Evolutionary conservation across 2,329 filamentous ascomycete genomes (phyloP).

Genomic region (Hymenoscyphus fraxineus): DNA sequence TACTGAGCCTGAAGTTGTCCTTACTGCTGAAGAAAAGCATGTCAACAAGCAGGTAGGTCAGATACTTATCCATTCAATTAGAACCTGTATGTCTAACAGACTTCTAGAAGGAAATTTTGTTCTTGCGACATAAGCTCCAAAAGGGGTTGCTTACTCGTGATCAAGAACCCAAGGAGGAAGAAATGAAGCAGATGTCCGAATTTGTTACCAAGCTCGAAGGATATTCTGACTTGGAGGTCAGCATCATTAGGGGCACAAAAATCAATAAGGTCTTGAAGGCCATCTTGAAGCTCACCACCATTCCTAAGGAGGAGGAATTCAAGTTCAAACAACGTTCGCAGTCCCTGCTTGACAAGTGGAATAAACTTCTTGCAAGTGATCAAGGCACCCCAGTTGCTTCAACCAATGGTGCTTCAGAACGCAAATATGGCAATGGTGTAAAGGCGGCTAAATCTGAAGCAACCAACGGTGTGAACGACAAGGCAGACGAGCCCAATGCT

Average conservation of each 20-base stretch:
- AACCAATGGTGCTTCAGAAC: conserved; percentile 36
- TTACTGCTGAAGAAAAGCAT: conserved; percentile 55
- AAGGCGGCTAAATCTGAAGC: conserved; percentile 27
- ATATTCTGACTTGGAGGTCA: conserved; percentile 76
- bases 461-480: conserved; percentile 32
- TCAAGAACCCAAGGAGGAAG: conserved; percentile 77
- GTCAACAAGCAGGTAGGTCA: conserved; percentile 54
- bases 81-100: conserved; percentile 34
- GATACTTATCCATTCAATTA: background rate
- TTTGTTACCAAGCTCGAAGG: conserved; percentile 78
- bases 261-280: conserved; percentile 98
- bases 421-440: conserved; percentile 37
- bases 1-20: conserved; percentile 52
- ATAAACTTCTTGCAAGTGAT: conserved; percentile 68
- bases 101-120: conserved; percentile 72
- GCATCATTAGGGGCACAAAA: conserved; percentile 87
- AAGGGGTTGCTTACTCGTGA: conserved; percentile 88
- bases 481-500: conserved; percentile 37
- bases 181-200: conserved; percentile 75
- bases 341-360: conserved; percentile 82
- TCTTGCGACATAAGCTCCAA: conserved; percentile 89
- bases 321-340: conserved; percentile 83
- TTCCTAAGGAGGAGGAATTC: conserved; percentile 85
- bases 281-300: conserved; percentile 76
- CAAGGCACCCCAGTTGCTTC: conserved; percentile 38